Conservation (phyloP, 257 asterid species). For the Solanum boliviense region DNA sequence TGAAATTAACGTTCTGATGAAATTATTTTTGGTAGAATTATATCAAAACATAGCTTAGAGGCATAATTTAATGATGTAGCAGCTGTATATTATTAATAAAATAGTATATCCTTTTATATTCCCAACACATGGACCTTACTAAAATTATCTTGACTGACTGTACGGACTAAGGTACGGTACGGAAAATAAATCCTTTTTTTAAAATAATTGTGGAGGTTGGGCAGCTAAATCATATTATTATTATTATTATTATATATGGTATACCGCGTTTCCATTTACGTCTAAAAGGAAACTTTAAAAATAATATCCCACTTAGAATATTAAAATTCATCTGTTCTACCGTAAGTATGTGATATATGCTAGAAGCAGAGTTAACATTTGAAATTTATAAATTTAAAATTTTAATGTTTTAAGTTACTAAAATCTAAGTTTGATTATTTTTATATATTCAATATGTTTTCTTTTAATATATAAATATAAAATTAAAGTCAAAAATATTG, state of each 20-base stretch:
- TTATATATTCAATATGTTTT: neutral
- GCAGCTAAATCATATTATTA: neutral
- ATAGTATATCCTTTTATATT: neutral
- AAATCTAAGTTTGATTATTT: neutral
- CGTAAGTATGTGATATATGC: neutral
- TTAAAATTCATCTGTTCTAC: neutral
- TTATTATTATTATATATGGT: neutral
- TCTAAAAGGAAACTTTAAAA: neutral
- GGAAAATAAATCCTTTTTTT: neutral
- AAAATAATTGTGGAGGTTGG: neutral
- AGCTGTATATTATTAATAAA: neutral
- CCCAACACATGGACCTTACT: neutral
- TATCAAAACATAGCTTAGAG: too few relatives aligned
- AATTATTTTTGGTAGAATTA: too few relatives aligned
- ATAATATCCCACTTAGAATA: neutral
- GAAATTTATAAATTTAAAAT: neutral
- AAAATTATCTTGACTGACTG: neutral
- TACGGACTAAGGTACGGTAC: neutral
- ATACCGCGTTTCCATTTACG: slow-evolving; percentile 11
- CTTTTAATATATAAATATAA: too few relatives aligned
- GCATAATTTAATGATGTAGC: too few relatives aligned
- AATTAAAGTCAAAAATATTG: too few relatives aligned
- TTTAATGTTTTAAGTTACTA: neutral
- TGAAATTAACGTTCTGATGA: too few relatives aligned
- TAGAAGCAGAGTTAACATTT: too few relatives aligned